Evolutionary conservation across 805 yeast species (phyloP).

Genomic region (Yarrowia yakushimensis): DNA sequence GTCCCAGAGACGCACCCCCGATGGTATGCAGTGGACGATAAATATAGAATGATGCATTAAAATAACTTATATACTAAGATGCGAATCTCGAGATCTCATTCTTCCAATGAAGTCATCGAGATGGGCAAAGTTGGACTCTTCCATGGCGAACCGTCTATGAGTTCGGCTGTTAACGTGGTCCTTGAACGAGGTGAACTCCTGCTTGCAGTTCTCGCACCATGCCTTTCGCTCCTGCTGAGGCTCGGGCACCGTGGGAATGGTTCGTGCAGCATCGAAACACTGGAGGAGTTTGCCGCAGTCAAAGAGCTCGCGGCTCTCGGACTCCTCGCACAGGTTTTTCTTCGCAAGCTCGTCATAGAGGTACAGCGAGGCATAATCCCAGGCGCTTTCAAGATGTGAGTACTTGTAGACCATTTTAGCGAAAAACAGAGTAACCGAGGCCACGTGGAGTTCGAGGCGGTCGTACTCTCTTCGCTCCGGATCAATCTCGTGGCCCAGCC

Average conservation of each 20-base stretch:
- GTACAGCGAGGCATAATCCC: constrained; percentile 12
- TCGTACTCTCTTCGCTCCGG: background rate
- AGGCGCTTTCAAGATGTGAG: constrained; percentile 16
- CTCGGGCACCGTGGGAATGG: background rate
- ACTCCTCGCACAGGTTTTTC: background rate
- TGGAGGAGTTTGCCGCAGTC: background rate
- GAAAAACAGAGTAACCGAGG: background rate
- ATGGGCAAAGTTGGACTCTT: constrained; percentile 23
- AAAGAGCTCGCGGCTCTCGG: background rate
- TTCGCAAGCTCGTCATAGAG: constrained; percentile 6
- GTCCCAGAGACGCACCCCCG: too few relatives aligned
- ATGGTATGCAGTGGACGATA: background rate
- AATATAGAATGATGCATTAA: constrained; percentile 14
- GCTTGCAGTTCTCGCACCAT: constrained; percentile 27
- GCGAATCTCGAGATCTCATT: constrained; percentile 1
- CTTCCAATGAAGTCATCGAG: constrained; percentile 20
- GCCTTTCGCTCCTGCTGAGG: constrained; percentile 22
- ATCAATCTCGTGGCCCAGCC: background rate
- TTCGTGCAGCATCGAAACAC: constrained; percentile 1
- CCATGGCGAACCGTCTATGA: constrained; percentile 25
- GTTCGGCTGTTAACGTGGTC: constrained; percentile 24
- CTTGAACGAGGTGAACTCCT: constrained; percentile 24
- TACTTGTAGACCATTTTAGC: constrained; percentile 12
- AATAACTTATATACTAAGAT: constrained; percentile 18
- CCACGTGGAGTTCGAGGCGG: background rate